Percentiles rank a stretch among this genome's conserved stretches.
Evolutionary conservation across 192 early-diverging fungal genomes (phyloP).

Genomic region (Linnemannia hyalina): DNA sequence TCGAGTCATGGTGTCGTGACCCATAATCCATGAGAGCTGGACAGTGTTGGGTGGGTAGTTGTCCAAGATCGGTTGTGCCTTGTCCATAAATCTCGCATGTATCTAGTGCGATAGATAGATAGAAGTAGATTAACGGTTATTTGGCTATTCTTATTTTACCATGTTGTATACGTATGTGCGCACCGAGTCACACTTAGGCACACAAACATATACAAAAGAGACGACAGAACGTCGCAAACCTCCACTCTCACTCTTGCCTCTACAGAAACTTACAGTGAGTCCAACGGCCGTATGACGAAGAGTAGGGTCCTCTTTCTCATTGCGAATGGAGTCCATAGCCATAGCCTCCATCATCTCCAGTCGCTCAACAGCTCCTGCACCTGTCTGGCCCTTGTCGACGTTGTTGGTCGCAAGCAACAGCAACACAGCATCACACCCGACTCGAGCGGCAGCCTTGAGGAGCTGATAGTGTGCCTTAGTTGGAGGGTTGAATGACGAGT

Average conservation of each 20-base stretch:
- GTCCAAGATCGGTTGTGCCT: slow-evolving; percentile 63
- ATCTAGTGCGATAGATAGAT: slow-evolving; percentile 2
- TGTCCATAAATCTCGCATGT: slow-evolving; percentile 79
- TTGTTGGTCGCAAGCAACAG: slow-evolving; percentile 76
- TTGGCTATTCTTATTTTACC: background rate
- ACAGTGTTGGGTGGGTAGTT: slow-evolving; percentile 26
- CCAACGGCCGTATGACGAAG: slow-evolving; percentile 50
- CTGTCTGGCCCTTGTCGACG: slow-evolving; percentile 74
- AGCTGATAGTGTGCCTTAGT: slow-evolving; percentile 72
- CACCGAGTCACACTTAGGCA: background rate
- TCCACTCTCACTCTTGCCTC: background rate
- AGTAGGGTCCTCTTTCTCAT: slow-evolving; percentile 42
- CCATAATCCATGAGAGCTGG: slow-evolving; percentile 78
- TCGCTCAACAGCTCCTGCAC: slow-evolving; percentile 70
- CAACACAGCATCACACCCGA: slow-evolving; percentile 70
- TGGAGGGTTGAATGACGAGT: slow-evolving; percentile 85
- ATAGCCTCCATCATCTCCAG: slow-evolving; percentile 80
- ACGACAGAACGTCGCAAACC: background rate
- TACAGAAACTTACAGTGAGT: slow-evolving; percentile 24
- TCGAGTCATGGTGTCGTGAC: slow-evolving; percentile 83
- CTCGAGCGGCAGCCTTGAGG: slow-evolving; percentile 57
- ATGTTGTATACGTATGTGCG: background rate
- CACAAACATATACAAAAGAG: background rate
- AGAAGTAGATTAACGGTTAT: background rate
- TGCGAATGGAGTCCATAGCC: slow-evolving; percentile 51